Base-by-base conservation (phyloP, 345 rosid species). In the Viola odorata region DNA sequence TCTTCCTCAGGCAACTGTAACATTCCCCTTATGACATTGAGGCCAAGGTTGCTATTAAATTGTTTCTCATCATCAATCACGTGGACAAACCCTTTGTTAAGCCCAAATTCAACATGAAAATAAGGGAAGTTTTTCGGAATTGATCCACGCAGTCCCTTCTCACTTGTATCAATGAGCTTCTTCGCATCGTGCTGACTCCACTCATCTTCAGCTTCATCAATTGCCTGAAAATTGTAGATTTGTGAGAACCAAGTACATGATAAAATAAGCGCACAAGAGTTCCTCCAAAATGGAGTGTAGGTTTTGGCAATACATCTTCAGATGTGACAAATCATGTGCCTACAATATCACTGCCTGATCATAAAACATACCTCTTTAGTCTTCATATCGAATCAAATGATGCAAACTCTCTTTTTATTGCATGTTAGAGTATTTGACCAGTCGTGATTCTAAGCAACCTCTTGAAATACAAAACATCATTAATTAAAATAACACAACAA, bases 131-230 rank as follows among this genome's bases (percentile, higher is more conserved):
- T 10, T n/a, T 3, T 47, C 12, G 50, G 50, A 47, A 47, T 88
- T 37, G 97, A 90, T 56, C 79, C 82, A 8, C 88, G 84, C 55
- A 94, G 69, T 59, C 99, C 97, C 70, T 90, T 94, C 61, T 72
- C 79, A 52, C 95, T 86, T 0, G 99, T 94, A 69, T 90, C 97
- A 2, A 85, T 94, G 37, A 94, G 87, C 79, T 80, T 94, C 82
- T 90, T 94, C 13, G 97, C 89, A 48, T 88, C 88, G 71, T 92
- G 99, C 54, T 88, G 99, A 82, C 96, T 94, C 99, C 96, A 94
- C 62, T 94, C 97, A 13, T 91, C 95, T 74, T 90, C 97, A 1
- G 99, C 99, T 78, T 94, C 97, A 7, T 94, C 95, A 10, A 94
- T 94, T 9, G 97, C 98, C 95, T 47, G 50, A 47, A 47, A 47